Evolutionary conservation across 1,284 basidiomycete species (phyloP), one percentile per base, ranked within the genome.

Genomic region (Cryptococcus amylolentus): DNA sequence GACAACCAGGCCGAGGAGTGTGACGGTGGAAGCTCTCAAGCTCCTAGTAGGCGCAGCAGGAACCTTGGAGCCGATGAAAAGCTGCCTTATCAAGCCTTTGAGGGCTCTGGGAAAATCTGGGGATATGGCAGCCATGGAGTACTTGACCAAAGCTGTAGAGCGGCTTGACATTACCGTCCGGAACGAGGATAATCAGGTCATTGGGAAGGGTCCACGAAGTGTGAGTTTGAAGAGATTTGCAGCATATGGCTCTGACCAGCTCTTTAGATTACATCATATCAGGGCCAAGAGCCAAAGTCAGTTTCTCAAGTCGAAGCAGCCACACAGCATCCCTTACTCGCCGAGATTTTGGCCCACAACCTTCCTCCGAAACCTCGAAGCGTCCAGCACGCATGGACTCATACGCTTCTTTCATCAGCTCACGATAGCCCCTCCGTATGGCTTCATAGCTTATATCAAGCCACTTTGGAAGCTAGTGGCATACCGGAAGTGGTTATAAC

Each of bases 31-130:
- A 4, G 64, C 63, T 23, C 51, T 70, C 23, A 56, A 40, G n/a
- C 51, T 70, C 2, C 49, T 70, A 3, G 28, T 27, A 8, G 55
- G 63, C 43, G 65, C 67, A 8, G 51, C 63, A 23, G 67, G 63
- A 10, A 66, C 56, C 1, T 47, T 70, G 35, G 60, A 67, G n/a
- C 65, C 64, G 5, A 69, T 70, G 59, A 70, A 69, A 54, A 66
- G 55, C 50, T 72, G 70, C 52, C 47, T 70, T 26, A 46, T 69
- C 18, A 70, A 68, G 43, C 67, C 70, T 14, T 60, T 72, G 12
- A 58, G 54, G 37, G 53, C 56, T 0, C 52, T 71, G 13, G 62
- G 47, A 3, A 62, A 46, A 45, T 51, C 57, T 5, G 55, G 51
- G 9, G 41, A 58, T 14, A 37, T 48, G 9, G 16, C 53, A 1